Base-by-base conservation (phyloP, 2,329 filamentous ascomycete genomes). In the Fusarium pseudocircinatum region DNA sequence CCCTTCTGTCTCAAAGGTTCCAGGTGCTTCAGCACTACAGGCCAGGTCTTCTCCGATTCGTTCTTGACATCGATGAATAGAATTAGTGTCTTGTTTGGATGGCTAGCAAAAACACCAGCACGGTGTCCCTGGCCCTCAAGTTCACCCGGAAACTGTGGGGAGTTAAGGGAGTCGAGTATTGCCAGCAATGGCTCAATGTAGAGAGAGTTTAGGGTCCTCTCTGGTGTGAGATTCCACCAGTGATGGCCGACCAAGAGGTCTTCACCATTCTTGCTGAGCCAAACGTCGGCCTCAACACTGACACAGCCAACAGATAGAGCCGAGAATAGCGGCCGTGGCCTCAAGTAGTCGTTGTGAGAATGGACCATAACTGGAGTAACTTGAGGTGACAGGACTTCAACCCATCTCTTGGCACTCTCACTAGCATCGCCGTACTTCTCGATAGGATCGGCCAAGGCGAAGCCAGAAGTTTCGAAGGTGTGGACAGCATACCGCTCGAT, bases 281-380 rank as follows among this genome's bases (percentile, higher is more conserved):
- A 94, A 15, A 93, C 87, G 73, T 94, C 92, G 7, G 91, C 90
- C 81, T 94, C 92, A 5, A 92, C 85, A 24, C 90, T 87, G 7
- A 87, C 87, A 74, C 89, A 92, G 11, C 90, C 88, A 6, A 86
- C 86, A 13, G 84, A 81, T 3, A 91, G 81, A 24, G 91, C 91
- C 6, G 89, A 88, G 75, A 88, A 92, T 11, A 94, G 82, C 0
- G 91, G 91, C 2, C 89, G 84, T 15, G 84, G 85, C 46, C 90
- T 85, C 88, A 88, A 89, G 80, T 93, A 93, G 79, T 93, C 91
- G 76, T 93, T 93, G 77, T 93, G 91, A 2, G 88, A 91, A 78
- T 92, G 90, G 63, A 73, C 72, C 72, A 74, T 77, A 6, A 60
- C 65, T 8, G 75, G 75, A 3, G 70, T 53, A 9, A 77, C 75